A percentile compares a stretch with the other conserved stretches of the same genome.
Evolutionary conservation across 2,329 filamentous ascomycete species (phyloP).

Genomic region (Diaporthe sp.): DNA sequence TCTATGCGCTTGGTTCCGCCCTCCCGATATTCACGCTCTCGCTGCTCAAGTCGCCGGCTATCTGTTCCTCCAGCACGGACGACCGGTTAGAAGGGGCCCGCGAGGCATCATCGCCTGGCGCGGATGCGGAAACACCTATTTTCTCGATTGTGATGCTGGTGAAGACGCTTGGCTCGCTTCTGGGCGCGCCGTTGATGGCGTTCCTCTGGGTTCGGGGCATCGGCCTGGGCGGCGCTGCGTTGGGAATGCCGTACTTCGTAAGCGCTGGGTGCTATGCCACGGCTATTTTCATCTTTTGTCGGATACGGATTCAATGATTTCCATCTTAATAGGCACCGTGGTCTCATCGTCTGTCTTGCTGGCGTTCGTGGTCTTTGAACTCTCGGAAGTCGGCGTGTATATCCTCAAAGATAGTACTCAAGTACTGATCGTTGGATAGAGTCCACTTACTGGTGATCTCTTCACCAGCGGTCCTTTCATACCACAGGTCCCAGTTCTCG

Average conservation of each 20-base stretch:
- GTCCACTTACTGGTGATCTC: constrained; percentile 18
- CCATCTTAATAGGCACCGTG: not conserved
- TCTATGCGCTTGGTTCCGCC: constrained; percentile 64
- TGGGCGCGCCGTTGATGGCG: constrained; percentile 64
- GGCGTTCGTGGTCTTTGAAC: not conserved
- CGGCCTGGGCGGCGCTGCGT: constrained; percentile 50
- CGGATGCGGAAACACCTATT: constrained; percentile 56
- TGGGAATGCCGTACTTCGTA: constrained; percentile 58
- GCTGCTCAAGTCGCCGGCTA: constrained; percentile 59
- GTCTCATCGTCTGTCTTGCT: not conserved
- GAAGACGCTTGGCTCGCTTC: constrained; percentile 61
- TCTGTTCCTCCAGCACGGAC: constrained; percentile 47
- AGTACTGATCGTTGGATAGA: constrained; percentile 16
- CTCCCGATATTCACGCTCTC: constrained; percentile 65
- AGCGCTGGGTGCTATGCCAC: constrained; percentile 55
- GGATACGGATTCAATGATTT: constrained; percentile 17
- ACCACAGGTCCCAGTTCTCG: constrained; percentile 34
- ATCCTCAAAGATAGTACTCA: constrained; percentile 23
- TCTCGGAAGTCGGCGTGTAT: constrained; percentile 22
- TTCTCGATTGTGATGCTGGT: constrained; percentile 67
- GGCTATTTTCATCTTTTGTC: constrained; percentile 52
- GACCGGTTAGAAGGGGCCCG: constrained; percentile 33
- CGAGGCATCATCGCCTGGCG: constrained; percentile 16
- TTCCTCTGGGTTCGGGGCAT: constrained; percentile 62
- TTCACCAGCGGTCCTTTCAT: constrained; percentile 22